Evolutionary conservation across 768 basidiomycete genomes (phyloP).

Genomic region (Calocera viscosa): DNA sequence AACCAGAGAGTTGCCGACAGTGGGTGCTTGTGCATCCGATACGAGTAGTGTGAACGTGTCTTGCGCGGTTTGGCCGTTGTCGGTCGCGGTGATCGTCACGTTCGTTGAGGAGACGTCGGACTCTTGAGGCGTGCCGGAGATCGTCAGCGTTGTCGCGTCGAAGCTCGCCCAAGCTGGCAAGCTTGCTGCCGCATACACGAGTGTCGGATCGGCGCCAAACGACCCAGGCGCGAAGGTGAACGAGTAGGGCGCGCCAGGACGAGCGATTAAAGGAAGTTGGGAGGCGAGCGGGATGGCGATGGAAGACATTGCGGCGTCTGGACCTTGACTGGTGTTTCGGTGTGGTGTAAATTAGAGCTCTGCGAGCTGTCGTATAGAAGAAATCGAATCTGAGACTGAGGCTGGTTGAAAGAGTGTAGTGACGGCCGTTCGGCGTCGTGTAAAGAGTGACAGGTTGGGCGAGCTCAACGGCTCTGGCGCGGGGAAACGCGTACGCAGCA

Average conservation of each 20-base stretch:
- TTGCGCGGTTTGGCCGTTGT: conserved; percentile 37
- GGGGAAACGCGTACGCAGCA: not conserved
- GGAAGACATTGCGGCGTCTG: conserved; percentile 7
- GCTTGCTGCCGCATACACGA: conserved; percentile 40
- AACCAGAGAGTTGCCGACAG: conserved; percentile 39
- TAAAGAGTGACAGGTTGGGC: not conserved
- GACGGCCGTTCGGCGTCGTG: not conserved
- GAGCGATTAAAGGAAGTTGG: conserved; percentile 71
- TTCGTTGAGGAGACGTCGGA: conserved; percentile 49
- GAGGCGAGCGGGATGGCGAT: conserved; percentile 49
- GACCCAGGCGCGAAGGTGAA: conserved; percentile 60
- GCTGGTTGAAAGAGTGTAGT: conserved; percentile 5
- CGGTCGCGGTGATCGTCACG: conserved; percentile 49
- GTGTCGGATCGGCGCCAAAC: conserved; percentile 35
- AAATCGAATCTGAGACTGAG: not conserved
- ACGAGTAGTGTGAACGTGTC: conserved; percentile 31
- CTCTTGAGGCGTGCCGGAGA: conserved; percentile 54
- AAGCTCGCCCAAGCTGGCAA: conserved; percentile 73
- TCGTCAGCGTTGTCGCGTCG: conserved; percentile 43
- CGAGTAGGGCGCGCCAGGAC: conserved; percentile 46
- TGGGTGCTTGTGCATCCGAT: conserved; percentile 34
- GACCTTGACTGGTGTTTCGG: not conserved
- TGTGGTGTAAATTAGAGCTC: conserved; percentile 2
- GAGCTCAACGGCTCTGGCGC: not conserved
- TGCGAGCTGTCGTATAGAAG: not conserved